Conservation (phyloP, 768 basidiomycete genomes). For the Chalciporus piperatus region DNA sequence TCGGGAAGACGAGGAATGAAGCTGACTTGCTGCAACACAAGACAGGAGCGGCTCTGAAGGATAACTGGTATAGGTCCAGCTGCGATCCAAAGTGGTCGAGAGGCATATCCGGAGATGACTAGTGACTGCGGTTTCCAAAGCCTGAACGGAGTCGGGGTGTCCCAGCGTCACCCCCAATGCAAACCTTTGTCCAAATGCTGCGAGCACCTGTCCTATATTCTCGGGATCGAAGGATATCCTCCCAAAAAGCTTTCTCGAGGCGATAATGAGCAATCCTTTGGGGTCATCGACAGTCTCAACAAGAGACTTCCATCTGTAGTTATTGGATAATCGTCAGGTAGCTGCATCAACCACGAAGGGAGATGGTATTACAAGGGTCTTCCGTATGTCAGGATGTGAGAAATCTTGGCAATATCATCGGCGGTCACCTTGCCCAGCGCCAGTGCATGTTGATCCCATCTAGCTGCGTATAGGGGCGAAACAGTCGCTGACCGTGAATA, state of each 20-base stretch:
- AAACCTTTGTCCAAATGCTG: background rate
- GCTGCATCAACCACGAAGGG: background rate
- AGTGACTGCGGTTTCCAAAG: background rate
- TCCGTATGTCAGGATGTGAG: slow-evolving; percentile 1
- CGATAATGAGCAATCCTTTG: background rate
- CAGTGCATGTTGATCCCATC: background rate
- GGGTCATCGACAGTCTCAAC: background rate
- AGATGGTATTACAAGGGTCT: slow-evolving; percentile 1
- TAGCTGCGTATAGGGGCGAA: background rate
- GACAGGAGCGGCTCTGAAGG: slow-evolving; percentile 11
- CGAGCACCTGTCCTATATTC: background rate
- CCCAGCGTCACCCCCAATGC: background rate
- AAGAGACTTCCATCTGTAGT: background rate
- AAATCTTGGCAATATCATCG: background rate
- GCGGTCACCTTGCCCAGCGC: background rate
- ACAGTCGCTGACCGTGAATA: background rate
- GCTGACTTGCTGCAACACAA: background rate
- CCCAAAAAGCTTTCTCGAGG: background rate
- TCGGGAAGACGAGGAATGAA: background rate
- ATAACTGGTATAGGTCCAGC: slow-evolving; percentile 7
- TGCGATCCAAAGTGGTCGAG: background rate
- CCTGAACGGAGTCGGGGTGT: background rate
- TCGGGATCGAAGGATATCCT: background rate
- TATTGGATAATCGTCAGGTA: background rate
- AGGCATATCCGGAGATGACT: slow-evolving; percentile 11